Evolutionary conservation across 768 basidiomycete genomes (phyloP), one percentile per base, ranked within the genome.

Genomic region (Mycena vulgaris): DNA sequence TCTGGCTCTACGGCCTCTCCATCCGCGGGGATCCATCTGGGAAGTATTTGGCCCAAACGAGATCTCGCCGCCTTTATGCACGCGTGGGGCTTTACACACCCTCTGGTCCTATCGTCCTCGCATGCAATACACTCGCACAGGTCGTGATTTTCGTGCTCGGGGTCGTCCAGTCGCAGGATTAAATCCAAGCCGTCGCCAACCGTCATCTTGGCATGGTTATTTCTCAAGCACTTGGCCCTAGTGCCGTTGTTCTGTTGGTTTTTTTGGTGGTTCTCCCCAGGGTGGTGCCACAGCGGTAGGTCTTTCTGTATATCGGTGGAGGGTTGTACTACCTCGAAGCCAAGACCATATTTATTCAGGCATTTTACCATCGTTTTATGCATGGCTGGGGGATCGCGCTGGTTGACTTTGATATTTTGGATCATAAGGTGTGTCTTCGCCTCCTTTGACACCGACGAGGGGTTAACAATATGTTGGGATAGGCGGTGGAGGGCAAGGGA

Each of bases 231-330:
- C 8, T 23, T 45, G n/a, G 33, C n/a, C 37, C 11, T 40, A 9
- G 5, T 6, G 11, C 28, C 28, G 27, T 65, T 65, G 28, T 65
- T 65, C 5, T 28, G 19, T 39, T 65, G 63, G 13, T 27, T 25
- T 52, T 39, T 39, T 5, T 33, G 16, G 5, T 3, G 28, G 25
- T 25, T 17, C n/a, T 39, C 37, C 9, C 47, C 63, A 19, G 39
- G 52, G 42, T 65, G 63, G 23, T 65, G 53, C 63, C 63, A 65
- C n/a, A 65, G 17, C n/a, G 53, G 52, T 21, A 31, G 4, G 13
- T 31, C 52, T n/a, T 21, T 55, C 19, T 31, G 31, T 55, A 21
- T 52, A 10, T 6, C 23, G 9, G 6, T n/a, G 28, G 49, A 4
- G 9, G 49, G 49, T 9, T 28, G 8, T 28, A 28, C 28, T 28